phyloP scores from a whole-genome alignment of 495 filamentous ascomycete species.

The Hypoxylon fragiforme region DNA sequence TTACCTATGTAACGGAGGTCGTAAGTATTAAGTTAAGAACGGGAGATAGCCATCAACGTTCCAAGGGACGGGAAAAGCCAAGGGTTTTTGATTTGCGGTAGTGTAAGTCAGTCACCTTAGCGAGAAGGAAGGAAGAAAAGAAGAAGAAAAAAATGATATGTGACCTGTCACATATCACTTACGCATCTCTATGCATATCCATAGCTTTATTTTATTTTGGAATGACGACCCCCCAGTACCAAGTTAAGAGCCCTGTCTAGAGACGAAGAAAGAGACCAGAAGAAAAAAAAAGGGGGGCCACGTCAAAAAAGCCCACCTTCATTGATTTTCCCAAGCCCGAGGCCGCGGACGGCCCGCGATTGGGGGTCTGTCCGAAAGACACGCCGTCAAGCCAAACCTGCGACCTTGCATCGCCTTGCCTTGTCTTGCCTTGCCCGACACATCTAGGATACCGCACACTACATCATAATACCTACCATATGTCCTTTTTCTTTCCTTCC shows the following conservation, averaged over 20 bases:
- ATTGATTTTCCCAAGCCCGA: constrained; percentile 7
- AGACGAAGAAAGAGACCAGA: too few relatives aligned
- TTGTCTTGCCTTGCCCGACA: constrained; percentile 22
- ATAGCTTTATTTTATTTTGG: too few relatives aligned
- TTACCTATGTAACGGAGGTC: too few relatives aligned
- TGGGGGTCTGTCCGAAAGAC: constrained; percentile 35
- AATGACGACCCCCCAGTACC: too few relatives aligned
- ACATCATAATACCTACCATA: constrained; percentile 2
- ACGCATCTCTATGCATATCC: constrained; percentile 16
- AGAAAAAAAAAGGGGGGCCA: constrained; percentile 2
- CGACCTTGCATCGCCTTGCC: constrained; percentile 8
- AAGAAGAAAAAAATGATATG: constrained; percentile 19
- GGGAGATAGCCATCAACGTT: too few relatives aligned
- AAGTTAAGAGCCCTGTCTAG: too few relatives aligned
- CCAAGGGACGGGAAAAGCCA: too few relatives aligned
- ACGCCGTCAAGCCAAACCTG: constrained; percentile 22
- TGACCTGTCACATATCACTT: constrained; percentile 22
- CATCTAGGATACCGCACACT: constrained; percentile 25
- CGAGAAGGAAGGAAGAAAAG: not conserved
- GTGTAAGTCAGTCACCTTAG: not conserved
- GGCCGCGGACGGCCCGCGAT: constrained; percentile 29
- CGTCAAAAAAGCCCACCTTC: too few relatives aligned
- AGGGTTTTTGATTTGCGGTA: too few relatives aligned
- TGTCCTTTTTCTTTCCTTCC: not conserved
- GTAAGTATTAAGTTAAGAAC: too few relatives aligned